Conservation (phyloP, 2,329 filamentous ascomycete genomes). For the Aspergillus sp. region DNA sequence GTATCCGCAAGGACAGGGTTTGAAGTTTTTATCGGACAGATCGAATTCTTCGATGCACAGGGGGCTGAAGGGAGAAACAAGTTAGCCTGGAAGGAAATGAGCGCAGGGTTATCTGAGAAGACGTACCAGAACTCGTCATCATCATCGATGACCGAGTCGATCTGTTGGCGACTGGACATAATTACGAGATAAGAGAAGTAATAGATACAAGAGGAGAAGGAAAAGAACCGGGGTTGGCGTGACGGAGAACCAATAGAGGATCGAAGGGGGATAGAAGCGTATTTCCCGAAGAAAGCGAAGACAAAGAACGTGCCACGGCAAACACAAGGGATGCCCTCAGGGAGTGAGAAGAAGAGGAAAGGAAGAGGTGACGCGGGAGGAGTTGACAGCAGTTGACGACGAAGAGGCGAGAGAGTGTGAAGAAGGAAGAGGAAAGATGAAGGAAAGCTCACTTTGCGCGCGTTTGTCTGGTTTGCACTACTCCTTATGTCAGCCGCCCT, state of each 20-base stretch:
- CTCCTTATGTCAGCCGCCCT: conserved; percentile 12
- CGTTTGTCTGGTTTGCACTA: conserved; percentile 21
- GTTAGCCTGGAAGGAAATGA: conserved; percentile 20
- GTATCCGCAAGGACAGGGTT: conserved; percentile 95
- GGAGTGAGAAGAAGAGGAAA: conserved; percentile 17
- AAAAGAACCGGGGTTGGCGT: conserved; percentile 10
- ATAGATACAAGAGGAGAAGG: conserved; percentile 17
- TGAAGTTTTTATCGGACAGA: conserved; percentile 93
- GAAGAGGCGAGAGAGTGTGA: conserved; percentile 11
- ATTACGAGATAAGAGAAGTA: conserved; percentile 21
- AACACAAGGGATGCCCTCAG: conserved; percentile 4
- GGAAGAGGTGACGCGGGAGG: not conserved
- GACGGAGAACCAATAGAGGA: conserved; percentile 15
- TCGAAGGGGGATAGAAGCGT: conserved; percentile 18
- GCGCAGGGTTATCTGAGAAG: conserved; percentile 1
- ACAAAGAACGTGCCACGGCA: no score
- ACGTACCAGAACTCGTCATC: conserved; percentile 49
- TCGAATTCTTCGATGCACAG: conserved; percentile 99
- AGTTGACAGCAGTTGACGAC: no score
- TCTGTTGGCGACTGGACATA: conserved; percentile 46
- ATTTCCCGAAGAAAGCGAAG: conserved; percentile 19
- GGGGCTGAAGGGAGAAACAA: conserved; percentile 58
- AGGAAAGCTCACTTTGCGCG: conserved; percentile 20
- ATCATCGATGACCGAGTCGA: conserved; percentile 50
- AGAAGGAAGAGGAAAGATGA: conserved; percentile 16